A percentile compares a stretch with the other conserved stretches of the same genome.
Conservation (phyloP, 345 rosid species). For the Euphorbia tirucalli region DNA sequence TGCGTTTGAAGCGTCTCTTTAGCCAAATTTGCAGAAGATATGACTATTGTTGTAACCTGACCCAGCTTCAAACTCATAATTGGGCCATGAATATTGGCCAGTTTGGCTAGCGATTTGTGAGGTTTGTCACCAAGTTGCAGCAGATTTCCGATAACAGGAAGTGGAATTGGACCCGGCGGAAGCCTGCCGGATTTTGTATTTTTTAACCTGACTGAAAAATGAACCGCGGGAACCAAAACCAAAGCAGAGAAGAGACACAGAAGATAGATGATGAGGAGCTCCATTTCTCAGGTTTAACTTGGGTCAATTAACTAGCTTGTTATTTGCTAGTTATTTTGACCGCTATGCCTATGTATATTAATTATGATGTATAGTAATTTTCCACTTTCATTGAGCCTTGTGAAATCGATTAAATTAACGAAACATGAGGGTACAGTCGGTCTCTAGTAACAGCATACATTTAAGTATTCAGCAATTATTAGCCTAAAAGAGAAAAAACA, state of each 20-base stretch:
- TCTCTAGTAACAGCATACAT: no score
- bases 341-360: no score
- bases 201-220: not conserved
- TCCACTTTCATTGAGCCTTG: no score
- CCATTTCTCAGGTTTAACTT: not conserved
- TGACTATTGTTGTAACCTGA: not conserved
- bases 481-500: no score
- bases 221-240: not conserved
- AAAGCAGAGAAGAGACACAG: not conserved
- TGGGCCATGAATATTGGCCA: not conserved
- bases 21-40: not conserved
- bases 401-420: no score
- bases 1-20: not conserved
- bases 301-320: no score
- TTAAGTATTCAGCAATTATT: no score
- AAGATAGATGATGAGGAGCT: not conserved
- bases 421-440: no score
- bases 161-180: not conserved
- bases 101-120: constrained; percentile 2
- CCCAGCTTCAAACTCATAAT: not conserved
- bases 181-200: not conserved
- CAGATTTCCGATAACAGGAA: not conserved
- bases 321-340: no score
- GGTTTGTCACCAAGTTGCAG: not conserved
- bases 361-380: no score